A percentile compares a stretch with the other conserved stretches of the same genome.
phyloP scores from a whole-genome alignment of 441 rosid species.

The Populus tomentosa region DNA sequence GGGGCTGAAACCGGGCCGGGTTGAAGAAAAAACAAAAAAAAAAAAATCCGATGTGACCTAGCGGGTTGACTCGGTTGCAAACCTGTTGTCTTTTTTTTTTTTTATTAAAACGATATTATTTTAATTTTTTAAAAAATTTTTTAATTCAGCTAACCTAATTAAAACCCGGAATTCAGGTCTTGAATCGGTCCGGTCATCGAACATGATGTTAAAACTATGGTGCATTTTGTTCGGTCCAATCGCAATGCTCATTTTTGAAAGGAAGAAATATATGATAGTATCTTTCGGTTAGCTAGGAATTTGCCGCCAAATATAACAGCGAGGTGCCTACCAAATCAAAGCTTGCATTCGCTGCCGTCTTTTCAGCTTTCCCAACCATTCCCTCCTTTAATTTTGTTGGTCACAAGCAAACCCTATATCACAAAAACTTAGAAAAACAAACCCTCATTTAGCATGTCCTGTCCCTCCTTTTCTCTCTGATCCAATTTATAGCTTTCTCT shows the following conservation, averaged over 20 bases:
- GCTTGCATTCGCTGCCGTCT: background rate
- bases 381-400: constrained; percentile 6
- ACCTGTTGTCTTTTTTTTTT: too few species aligned
- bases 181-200: too few species aligned
- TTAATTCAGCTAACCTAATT: too few species aligned
- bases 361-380: constrained; percentile 9
- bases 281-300: background rate
- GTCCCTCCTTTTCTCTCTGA: background rate
- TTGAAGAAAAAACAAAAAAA: too few species aligned
- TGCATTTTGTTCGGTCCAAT: background rate
- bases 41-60: too few species aligned
- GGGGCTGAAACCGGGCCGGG: too few species aligned
- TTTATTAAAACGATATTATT: too few species aligned
- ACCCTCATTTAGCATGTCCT: background rate
- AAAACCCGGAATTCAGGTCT: too few species aligned
- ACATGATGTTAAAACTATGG: too few species aligned
- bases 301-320: background rate
- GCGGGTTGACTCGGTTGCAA: too few species aligned
- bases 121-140: too few species aligned
- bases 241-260: background rate
- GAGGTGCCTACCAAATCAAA: background rate
- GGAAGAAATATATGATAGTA: background rate
- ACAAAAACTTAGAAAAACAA: background rate
- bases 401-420: constrained; percentile 1
- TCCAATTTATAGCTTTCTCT: background rate